Percentiles rank a stretch among this genome's conserved stretches.
Conservation (phyloP, 1,139 yeast genomes). For the Lodderomyces theae region DNA sequence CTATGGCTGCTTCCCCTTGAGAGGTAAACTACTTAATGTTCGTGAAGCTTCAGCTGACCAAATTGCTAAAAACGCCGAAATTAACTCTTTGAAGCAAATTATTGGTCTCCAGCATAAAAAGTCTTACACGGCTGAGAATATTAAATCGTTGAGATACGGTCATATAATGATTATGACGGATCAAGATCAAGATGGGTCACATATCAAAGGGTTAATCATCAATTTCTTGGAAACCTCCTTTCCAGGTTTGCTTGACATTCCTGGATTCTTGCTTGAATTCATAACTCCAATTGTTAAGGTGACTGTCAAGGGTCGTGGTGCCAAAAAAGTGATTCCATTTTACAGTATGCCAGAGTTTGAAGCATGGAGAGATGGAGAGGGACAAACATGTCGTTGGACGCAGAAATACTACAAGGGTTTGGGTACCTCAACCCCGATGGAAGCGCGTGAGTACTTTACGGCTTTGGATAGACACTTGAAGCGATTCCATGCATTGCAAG, state of each 20-base stretch:
- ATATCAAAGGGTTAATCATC: constrained; percentile 92
- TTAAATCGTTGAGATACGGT: constrained; percentile 83
- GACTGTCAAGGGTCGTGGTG: constrained; percentile 54
- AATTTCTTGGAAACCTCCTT: constrained; percentile 91
- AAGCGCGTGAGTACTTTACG: constrained; percentile 86
- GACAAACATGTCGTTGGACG: constrained; percentile 74
- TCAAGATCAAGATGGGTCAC: constrained; percentile 99
- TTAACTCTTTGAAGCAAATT: constrained; percentile 91
- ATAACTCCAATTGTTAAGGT: constrained; percentile 97
- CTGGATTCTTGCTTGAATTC: constrained; percentile 90
- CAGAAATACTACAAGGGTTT: constrained; percentile 98
- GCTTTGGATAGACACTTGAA: constrained; percentile 85
- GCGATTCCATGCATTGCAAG: constrained; percentile 77
- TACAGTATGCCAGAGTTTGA: constrained; percentile 97
- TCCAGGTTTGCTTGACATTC: constrained; percentile 87
- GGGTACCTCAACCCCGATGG: constrained; percentile 85
- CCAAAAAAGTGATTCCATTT: constrained; percentile 60
- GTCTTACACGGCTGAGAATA: constrained; percentile 59
- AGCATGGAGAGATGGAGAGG: constrained; percentile 85
- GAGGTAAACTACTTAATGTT: constrained; percentile 93
- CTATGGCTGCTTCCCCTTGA: constrained; percentile 92
- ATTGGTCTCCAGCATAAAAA: constrained; percentile 95
- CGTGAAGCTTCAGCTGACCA: constrained; percentile 96
- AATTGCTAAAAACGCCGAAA: constrained; percentile 87
- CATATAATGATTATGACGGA: constrained; percentile 99